These are phyloP conservation scores for Allantophomopsis lycopodina DNA, from an alignment of 2,329 filamentous ascomycete species.

Conservation along the genomic window DNA sequence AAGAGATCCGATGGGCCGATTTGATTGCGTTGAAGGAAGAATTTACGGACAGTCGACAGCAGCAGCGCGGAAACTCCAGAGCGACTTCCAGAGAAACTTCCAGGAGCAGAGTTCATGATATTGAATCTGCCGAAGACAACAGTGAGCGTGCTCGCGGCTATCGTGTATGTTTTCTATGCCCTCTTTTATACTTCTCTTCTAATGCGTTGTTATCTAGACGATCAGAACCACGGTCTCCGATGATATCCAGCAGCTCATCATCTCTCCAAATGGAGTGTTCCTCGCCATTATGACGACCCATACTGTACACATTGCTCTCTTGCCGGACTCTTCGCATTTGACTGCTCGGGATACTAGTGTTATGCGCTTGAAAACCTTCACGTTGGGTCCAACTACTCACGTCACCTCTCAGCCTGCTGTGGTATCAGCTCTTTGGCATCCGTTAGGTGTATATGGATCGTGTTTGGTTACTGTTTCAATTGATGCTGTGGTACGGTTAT, in stretches of 20 bases:
- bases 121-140: conserved; percentile 10
- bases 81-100: conserved; percentile 6
- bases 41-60: conserved; percentile 26
- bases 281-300: conserved; percentile 78
- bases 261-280: conserved; percentile 71
- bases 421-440: conserved; percentile 81
- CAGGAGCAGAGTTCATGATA: conserved; percentile 11
- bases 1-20: conserved; percentile 86
- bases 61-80: conserved; percentile 6
- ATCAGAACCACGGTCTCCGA: conserved; percentile 69
- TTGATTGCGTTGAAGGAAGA: conserved; percentile 63
- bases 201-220: conserved; percentile 30
- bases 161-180: conserved; percentile 23
- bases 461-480: conserved; percentile 80
- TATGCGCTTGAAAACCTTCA: conserved; percentile 74
- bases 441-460: conserved; percentile 67
- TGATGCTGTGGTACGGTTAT: conserved; percentile 78
- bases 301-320: conserved; percentile 75
- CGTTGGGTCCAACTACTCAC: conserved; percentile 84
- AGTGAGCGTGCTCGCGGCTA: conserved; percentile 27
- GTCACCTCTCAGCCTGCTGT: conserved; percentile 75
- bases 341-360: conserved; percentile 51
- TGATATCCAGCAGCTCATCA: conserved; percentile 70
- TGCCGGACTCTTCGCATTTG: conserved; percentile 70
- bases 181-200: background rate